A percentile compares a stretch with the other conserved stretches of the same genome.
Evolutionary conservation across 2,329 filamentous ascomycete species (phyloP).

Genomic region (Ophiocordyceps camponoti-floridani): DNA sequence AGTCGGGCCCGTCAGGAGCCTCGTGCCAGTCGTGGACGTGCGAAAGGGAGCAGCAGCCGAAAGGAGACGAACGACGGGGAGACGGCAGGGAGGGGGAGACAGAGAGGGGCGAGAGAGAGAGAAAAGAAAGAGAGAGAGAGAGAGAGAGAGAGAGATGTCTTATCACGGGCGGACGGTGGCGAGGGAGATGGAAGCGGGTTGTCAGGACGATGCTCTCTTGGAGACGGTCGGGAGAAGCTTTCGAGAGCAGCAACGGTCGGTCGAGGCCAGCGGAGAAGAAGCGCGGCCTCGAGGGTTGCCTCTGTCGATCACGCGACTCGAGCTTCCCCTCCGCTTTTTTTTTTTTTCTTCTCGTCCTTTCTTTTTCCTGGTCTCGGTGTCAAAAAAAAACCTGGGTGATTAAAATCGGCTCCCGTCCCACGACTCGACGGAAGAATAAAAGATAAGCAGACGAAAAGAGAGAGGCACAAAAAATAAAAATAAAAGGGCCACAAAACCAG

Average conservation of each 20-base stretch:
- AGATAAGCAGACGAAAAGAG: no score
- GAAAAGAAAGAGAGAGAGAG: background rate
- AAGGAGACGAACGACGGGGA: no score
- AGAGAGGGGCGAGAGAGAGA: background rate
- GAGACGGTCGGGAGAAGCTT: background rate
- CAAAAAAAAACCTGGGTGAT: background rate
- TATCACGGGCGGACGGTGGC: background rate
- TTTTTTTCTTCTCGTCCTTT: background rate
- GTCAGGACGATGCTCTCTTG: background rate
- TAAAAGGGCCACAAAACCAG: background rate
- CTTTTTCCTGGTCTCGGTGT: background rate
- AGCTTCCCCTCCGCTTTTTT: background rate
- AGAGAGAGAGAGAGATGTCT: background rate
- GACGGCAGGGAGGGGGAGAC: background rate
- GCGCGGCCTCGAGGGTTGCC: constrained; percentile 3
- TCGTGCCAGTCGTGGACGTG: background rate
- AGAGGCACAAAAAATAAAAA: background rate
- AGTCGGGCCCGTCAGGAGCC: constrained; percentile 1
- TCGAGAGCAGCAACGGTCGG: background rate
- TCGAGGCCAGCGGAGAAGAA: constrained; percentile 2
- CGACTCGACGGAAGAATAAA: no score
- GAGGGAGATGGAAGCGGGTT: background rate
- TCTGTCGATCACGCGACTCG: constrained; percentile 4
- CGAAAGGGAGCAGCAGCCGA: background rate
- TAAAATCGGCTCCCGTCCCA: no score